phyloP scores from a whole-genome alignment of 768 basidiomycete species.

The Crepidotus variabilis region DNA sequence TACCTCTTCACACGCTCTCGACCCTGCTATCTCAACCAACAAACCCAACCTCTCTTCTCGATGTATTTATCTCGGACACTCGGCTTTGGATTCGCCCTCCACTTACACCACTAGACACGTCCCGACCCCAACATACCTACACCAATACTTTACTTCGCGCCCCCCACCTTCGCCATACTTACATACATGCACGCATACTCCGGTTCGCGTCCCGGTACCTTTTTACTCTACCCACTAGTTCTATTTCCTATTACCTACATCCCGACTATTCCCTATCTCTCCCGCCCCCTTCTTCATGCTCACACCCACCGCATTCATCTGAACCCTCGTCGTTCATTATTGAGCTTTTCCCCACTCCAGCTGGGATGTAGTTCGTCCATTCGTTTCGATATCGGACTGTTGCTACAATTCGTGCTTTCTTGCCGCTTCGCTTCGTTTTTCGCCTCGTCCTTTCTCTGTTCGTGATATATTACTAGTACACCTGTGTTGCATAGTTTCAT shows the following conservation, averaged over 20 bases:
- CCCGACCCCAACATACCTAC: neutral
- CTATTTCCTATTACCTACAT: neutral
- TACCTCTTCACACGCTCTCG: neutral
- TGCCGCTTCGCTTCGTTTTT: neutral
- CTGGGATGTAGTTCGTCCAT: neutral
- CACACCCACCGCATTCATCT: neutral
- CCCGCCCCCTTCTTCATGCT: neutral
- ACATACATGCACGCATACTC: neutral
- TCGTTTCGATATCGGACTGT: neutral
- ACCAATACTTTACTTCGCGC: neutral
- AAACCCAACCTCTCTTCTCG: neutral
- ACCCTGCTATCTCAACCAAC: neutral
- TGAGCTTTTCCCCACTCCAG: neutral
- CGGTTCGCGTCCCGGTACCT: neutral
- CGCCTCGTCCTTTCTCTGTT: neutral
- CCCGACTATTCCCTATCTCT: neutral
- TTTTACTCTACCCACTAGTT: neutral
- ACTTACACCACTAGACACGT: neutral
- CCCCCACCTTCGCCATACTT: neutral
- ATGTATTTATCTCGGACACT: neutral
- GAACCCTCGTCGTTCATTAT: neutral
- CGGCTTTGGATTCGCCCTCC: neutral
- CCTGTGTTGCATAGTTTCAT: neutral
- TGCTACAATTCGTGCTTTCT: neutral
- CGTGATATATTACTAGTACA: neutral